Conservation (phyloP, 306 rosid species). For the Corylus heterophylla region DNA sequence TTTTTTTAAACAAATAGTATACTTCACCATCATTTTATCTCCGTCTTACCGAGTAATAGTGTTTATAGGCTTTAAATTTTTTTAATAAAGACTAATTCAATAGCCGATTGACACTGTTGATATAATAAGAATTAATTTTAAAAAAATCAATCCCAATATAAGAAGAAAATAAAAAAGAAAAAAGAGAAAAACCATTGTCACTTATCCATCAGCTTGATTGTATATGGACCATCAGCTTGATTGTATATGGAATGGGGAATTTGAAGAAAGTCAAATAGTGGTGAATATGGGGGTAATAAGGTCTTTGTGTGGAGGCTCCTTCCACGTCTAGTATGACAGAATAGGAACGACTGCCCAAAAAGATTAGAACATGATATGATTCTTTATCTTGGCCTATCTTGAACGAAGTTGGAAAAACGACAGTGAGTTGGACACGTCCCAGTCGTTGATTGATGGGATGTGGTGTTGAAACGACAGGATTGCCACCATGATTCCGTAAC, state of each 20-base stretch:
- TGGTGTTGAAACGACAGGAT: conserved; percentile 23
- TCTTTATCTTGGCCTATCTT: conserved; percentile 3
- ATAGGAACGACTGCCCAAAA: conserved; percentile 14
- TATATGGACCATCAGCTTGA: conserved; percentile 13
- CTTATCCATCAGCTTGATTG: conserved; percentile 12
- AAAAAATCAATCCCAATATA: too few relatives aligned
- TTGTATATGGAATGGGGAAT: conserved; percentile 13
- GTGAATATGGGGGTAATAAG: conserved; percentile 14
- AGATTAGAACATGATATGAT: conserved; percentile 15
- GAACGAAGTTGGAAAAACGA: conserved; percentile 30
- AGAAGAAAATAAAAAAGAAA: too few relatives aligned
- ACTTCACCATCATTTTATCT: too few relatives aligned
- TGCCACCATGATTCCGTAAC: conserved; percentile 12
- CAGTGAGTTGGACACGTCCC: conserved; percentile 34
- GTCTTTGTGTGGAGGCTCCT: conserved; percentile 15
- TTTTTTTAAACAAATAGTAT: too few relatives aligned
- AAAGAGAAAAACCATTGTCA: too few relatives aligned
- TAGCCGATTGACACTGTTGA: too few relatives aligned
- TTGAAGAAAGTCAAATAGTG: neutral
- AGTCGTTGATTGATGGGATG: conserved; percentile 29
- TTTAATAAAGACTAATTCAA: too few relatives aligned
- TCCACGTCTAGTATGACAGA: conserved; percentile 7
- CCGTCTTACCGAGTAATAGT: too few relatives aligned
- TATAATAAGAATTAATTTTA: too few relatives aligned
- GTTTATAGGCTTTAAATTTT: too few relatives aligned